These are phyloP conservation scores for Grosmannia clavigera DNA, from an alignment of 2,329 filamentous ascomycete genomes.

Conservation along the genomic window DNA sequence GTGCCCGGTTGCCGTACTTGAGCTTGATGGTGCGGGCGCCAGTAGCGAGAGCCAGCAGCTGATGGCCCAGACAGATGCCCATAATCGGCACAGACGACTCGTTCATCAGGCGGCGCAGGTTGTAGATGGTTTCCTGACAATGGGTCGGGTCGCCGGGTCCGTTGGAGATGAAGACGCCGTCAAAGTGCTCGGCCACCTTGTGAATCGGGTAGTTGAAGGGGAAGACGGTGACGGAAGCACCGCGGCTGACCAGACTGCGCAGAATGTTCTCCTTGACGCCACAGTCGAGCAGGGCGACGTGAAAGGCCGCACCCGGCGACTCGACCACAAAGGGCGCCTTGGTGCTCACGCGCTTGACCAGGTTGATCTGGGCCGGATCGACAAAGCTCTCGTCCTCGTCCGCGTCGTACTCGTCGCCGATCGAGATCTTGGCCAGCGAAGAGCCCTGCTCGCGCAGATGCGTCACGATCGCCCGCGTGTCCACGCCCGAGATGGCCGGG, in stretches of 20 bases:
- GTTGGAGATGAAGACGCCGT: conserved; percentile 98
- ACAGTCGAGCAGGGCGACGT: conserved; percentile 92
- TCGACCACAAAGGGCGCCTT: conserved; percentile 96
- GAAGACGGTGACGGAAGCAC: conserved; percentile 86
- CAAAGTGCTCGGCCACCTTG: conserved; percentile 95
- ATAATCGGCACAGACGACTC: conserved; percentile 84
- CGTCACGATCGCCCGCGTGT: conserved; percentile 94
- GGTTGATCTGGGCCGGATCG: conserved; percentile 91
- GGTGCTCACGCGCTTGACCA: conserved; percentile 92
- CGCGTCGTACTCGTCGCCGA: conserved; percentile 96
- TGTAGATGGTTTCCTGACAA: conserved; percentile 88
- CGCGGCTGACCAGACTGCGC: conserved; percentile 81
- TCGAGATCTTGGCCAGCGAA: conserved; percentile 83
- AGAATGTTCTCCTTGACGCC: conserved; percentile 99
- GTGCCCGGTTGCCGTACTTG: conserved; percentile 97
- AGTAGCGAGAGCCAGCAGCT: conserved; percentile 80
- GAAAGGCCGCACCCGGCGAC: conserved; percentile 69
- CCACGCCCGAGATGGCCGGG: conserved; percentile 89
- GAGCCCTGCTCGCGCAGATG: conserved; percentile 93
- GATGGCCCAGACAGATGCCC: conserved; percentile 96
- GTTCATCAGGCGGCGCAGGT: conserved; percentile 83
- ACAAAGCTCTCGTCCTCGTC: conserved; percentile 95
- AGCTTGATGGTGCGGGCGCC: conserved; percentile 90
- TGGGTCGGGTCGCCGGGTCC: conserved; percentile 96
- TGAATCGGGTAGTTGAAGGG: conserved; percentile 96